Base-by-base conservation (phyloP, 139 green algal species). In the Chlorella sp. region DNA sequence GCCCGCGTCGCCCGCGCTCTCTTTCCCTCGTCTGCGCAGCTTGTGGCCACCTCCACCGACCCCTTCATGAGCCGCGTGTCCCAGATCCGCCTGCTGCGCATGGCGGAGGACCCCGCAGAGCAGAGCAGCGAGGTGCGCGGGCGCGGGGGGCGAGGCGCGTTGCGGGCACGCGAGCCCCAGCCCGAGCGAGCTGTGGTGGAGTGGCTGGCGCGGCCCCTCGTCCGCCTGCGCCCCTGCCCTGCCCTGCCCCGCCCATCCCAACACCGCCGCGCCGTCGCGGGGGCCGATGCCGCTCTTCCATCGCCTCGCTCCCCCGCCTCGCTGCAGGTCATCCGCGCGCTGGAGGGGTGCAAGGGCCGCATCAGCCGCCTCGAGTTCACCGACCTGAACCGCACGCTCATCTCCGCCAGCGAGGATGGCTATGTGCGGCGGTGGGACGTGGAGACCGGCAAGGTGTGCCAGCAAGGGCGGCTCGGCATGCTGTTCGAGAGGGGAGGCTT, bases 371-470 rank as follows among this genome's bases (percentile, higher is more conserved):
- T 97, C 42, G 85, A 83, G 65, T 97, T 84, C 78, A 86, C 79
- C 14, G 93, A 97, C 71, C 61, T 83, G 61, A 98, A 99, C 87
- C 76, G 84, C 27, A 89, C 74, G 19, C 84, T 99, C 21, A 79
- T 99, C 36, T 91, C 88, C 0, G 86, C 83, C 6, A 88, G 93
- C 67, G 96, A 99, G 71, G 93, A 96, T 60, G 93, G 96, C 64
- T 90, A 89, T 46, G 38, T 95, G 38, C 75, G 91, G 46, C 84
- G 89, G 50, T 97, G 88, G 90, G 91, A 95, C 68, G 84, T 92
- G 9, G 88, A 95, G 87, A 75, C 51, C 3, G 69, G 69, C 69
- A 75, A 75, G 82, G n/a, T n/a, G n/a, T 67, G 56, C 25, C 19
- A 19, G 56, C 21, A 40, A 35, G 56, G 56, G n/a, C 29, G 56